phyloP scores from a whole-genome alignment of 73 alveolate species.

The Uronychia binucleata region DNA sequence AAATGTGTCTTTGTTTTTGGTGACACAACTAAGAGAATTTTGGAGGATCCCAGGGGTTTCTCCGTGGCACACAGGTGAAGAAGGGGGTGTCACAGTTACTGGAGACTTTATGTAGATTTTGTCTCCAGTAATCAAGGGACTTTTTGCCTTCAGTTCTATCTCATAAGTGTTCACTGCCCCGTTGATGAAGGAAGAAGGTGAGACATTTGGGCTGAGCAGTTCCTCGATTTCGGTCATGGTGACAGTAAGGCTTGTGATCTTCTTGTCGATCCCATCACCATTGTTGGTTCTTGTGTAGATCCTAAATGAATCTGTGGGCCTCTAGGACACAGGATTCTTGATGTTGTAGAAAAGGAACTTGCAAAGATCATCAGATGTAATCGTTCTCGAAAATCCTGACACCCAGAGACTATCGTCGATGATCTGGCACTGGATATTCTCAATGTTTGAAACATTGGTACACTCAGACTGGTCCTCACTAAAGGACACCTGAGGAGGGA shows the following conservation, averaged over 20 bases:
- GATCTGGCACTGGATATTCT: background rate
- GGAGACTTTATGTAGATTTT: background rate
- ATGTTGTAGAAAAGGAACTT: background rate
- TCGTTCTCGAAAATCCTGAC: background rate
- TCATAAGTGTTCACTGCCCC: background rate
- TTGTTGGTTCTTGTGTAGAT: background rate
- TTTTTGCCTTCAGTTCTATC: background rate
- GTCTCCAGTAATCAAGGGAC: background rate
- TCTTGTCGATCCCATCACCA: background rate
- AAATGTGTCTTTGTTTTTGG: conserved; percentile 1
- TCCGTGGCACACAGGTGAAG: background rate
- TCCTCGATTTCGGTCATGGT: background rate
- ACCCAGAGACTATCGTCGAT: background rate
- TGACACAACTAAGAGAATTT: background rate
- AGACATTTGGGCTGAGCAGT: background rate
- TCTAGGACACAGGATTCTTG: background rate
- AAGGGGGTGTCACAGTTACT: background rate
- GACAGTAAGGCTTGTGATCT: background rate
- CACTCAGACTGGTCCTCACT: background rate
- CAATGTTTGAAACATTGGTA: background rate
- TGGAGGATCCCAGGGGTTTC: background rate
- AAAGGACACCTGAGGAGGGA: conserved; percentile 12
- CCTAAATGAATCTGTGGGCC: background rate
- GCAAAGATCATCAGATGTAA: background rate
- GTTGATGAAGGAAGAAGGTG: background rate